phyloP scores from a whole-genome alignment of 2,329 filamentous ascomycete species.

The Coniella lustricola region DNA sequence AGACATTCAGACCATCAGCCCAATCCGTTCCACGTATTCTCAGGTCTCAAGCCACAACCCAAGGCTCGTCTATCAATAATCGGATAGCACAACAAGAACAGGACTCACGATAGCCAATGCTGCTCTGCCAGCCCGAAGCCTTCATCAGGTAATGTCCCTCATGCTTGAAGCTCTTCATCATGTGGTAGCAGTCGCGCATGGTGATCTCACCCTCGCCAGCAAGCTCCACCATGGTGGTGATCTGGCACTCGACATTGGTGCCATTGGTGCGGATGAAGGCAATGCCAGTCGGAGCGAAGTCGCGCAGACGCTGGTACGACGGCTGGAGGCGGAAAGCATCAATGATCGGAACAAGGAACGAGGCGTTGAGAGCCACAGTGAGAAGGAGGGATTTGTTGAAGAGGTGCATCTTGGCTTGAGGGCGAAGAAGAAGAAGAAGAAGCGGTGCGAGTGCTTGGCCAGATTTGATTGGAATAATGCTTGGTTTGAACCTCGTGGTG shows the following conservation, averaged over 20 bases:
- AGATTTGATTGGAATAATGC: too few species aligned
- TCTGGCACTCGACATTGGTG: not conserved
- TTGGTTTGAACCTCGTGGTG: too few species aligned
- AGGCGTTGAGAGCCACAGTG: not conserved
- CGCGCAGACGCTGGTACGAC: not conserved
- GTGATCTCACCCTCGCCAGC: not conserved
- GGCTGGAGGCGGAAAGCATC: not conserved
- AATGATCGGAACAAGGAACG: not conserved
- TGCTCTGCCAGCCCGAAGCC: not conserved
- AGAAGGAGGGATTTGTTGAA: not conserved
- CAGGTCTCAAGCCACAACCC: too few species aligned
- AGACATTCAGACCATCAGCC: not conserved
- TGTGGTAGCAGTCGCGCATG: slow-evolving; percentile 1
- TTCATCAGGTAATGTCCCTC: not conserved
- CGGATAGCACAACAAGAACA: not conserved
- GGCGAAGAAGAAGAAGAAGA: too few species aligned
- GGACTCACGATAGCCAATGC: not conserved
- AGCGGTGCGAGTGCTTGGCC: too few species aligned
- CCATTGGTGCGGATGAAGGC: not conserved
- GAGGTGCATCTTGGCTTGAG: not conserved
- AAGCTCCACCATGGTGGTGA: not conserved
- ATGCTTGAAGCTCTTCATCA: not conserved
- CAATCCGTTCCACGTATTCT: too few species aligned
- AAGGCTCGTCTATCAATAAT: too few species aligned
- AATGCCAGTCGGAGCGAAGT: slow-evolving; percentile 2